These are phyloP conservation scores for Adenanthera pavonina DNA, from an alignment of 306 rosid species.

Conservation along the genomic window DNA sequence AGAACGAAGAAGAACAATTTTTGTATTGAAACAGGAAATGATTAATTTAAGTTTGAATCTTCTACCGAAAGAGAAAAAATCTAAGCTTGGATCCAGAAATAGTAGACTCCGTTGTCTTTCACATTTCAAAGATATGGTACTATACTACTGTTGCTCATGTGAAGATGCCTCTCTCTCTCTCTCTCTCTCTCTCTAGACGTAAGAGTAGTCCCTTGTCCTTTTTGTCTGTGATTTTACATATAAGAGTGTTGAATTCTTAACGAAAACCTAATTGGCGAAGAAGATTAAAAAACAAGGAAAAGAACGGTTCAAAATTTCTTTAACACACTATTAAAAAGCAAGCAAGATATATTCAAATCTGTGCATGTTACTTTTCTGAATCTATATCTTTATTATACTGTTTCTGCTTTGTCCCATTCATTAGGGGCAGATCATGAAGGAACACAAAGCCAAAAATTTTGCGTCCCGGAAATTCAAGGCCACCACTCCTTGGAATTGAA, in stretches of 20 bases:
- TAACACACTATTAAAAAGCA: not conserved
- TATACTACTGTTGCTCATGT: conserved; percentile 34
- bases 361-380: not conserved
- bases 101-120: not conserved
- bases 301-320: not conserved
- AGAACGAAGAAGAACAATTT: not conserved
- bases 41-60: not conserved
- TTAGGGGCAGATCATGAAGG: not conserved
- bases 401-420: not conserved
- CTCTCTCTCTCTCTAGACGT: not conserved
- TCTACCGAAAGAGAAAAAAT: too few species aligned
- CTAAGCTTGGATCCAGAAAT: too few species aligned
- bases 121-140: not conserved
- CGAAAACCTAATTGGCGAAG: not conserved
- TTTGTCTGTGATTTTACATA: not conserved
- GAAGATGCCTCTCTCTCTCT: conserved; percentile 22
- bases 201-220: conserved; percentile 28
- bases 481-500: too few species aligned
- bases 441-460: not conserved
- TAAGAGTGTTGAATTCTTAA: too few species aligned
- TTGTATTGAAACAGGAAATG: not conserved
- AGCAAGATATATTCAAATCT: not conserved
- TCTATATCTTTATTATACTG: not conserved
- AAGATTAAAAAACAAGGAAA: not conserved
- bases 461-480: not conserved